Evolutionary conservation across 2,329 filamentous ascomycete genomes (phyloP).

Genomic region (Fusarium incarnatum): DNA sequence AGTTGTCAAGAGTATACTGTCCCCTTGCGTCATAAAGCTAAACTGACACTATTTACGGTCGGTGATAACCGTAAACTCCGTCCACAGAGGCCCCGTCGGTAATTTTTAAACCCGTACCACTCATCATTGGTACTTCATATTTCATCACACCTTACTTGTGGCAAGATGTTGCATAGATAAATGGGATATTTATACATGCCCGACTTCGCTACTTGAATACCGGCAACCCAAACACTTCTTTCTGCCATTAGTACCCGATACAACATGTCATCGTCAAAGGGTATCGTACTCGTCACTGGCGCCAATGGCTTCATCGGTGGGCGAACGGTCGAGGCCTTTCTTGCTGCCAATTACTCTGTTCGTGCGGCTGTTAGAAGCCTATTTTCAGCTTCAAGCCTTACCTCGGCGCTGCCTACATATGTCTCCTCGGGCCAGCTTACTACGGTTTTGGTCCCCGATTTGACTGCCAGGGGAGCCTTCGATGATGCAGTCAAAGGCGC

Average conservation of each 20-base stretch:
- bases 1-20: fast-evolving
- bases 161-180: background rate
- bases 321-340: slow-evolving; percentile 21
- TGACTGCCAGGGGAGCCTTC: background rate
- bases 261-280: slow-evolving; percentile 12
- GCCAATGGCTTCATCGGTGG: slow-evolving; percentile 28
- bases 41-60: background rate
- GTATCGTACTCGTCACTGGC: slow-evolving; percentile 17
- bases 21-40: background rate
- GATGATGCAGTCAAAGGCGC: background rate
- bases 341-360: slow-evolving; percentile 7
- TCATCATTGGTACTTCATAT: background rate
- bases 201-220: fast-evolving
- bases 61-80: slow-evolving; percentile 1
- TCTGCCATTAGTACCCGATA: background rate
- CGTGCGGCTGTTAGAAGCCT: slow-evolving; percentile 14
- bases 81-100: background rate
- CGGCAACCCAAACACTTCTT: background rate
- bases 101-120: background rate
- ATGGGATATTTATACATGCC: background rate
- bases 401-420: slow-evolving; percentile 4
- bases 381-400: slow-evolving; percentile 7
- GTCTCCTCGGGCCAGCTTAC: slow-evolving; percentile 4
- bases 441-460: background rate
- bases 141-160: background rate